Percentiles rank a stretch among this genome's conserved stretches.
Conservation (phyloP, 2,329 filamentous ascomycete species). For the Stachybotrys echinatus region DNA sequence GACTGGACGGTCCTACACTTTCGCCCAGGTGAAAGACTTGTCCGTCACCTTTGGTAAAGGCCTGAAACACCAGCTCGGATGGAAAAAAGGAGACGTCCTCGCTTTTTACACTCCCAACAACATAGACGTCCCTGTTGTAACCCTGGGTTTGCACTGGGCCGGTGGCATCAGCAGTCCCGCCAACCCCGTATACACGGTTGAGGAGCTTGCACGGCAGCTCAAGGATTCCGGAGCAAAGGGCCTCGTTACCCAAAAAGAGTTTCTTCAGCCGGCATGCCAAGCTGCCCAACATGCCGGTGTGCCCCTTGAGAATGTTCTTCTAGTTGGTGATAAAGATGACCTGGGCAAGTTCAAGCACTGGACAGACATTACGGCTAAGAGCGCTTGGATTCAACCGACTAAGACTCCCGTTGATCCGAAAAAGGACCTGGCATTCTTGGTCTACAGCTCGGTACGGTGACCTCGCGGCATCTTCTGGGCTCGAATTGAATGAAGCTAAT, state of each 20-base stretch:
- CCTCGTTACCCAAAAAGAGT: constrained; percentile 66
- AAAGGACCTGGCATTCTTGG: constrained; percentile 75
- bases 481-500: background rate
- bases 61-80: constrained; percentile 67
- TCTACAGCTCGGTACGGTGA: constrained; percentile 62
- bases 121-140: constrained; percentile 74
- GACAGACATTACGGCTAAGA: constrained; percentile 58
- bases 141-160: constrained; percentile 77
- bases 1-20: constrained; percentile 65
- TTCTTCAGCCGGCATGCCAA: constrained; percentile 58
- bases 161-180: constrained; percentile 79
- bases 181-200: constrained; percentile 79
- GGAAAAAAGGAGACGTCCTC: constrained; percentile 79
- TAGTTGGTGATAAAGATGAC: constrained; percentile 65
- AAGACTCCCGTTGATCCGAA: constrained; percentile 59
- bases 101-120: constrained; percentile 80
- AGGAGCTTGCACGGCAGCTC: constrained; percentile 82
- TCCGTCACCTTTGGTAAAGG: constrained; percentile 77
- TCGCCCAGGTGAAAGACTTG: constrained; percentile 56
- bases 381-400: constrained; percentile 45
- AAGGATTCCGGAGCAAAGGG: constrained; percentile 71
- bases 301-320: constrained; percentile 63
- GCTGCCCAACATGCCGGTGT: constrained; percentile 70
- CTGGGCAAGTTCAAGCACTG: constrained; percentile 61
- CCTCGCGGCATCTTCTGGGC: background rate